Evolutionary conservation across 169 alveolate genomes (phyloP), one percentile per base, ranked within the genome.

Genomic region (Plasmodium ovale): DNA sequence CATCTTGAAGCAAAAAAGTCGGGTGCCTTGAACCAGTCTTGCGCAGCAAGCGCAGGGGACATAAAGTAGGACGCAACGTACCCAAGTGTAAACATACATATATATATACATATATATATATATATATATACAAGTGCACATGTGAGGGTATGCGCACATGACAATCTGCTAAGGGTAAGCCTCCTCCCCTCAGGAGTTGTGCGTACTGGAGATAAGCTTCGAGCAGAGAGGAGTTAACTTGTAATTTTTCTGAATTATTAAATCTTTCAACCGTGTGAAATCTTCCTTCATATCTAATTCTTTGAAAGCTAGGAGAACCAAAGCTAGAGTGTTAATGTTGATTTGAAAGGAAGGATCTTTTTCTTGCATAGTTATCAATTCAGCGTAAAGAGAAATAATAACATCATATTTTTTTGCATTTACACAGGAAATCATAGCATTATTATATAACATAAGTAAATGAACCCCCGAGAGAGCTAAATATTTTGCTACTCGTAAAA

Each of bases 271-370:
- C 64, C 54, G 64, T 35, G 53, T 65, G 53, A 82, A 82, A 25
- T 82, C 90, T 47, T 82, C 85, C 9, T 69, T 33, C 90, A 82
- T 82, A 25, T 82, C 33, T 6, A 82, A 59, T 67, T 82, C 90
- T 53, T 67, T 82, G 53, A 82, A 82, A 56, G 90, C 90, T 44
- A 82, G 42, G 14, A 82, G 90, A 59, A 82, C 90, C 39, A 82
- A 82, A 14, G 67, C 47, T 2, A 82, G 84, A 5, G 90, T 82
- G 44, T 69, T 82, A 49, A 82, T 82, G 39, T 44, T 82, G 12
- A 82, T 51, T 19, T 51, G 70, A 54, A 71, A 42, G 2, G 90
- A 54, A 1, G 71, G 3, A 1, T 58, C 85, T 59, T 82, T 82
- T 67, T 82, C 71, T 39, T 82, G 90, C 39, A 82, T 31, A 29